A percentile compares a stretch with the other conserved stretches of the same genome.
These are phyloP conservation scores for Abelmoschus esculentus DNA, from an alignment of 345 rosid species.

Conservation along the genomic window DNA sequence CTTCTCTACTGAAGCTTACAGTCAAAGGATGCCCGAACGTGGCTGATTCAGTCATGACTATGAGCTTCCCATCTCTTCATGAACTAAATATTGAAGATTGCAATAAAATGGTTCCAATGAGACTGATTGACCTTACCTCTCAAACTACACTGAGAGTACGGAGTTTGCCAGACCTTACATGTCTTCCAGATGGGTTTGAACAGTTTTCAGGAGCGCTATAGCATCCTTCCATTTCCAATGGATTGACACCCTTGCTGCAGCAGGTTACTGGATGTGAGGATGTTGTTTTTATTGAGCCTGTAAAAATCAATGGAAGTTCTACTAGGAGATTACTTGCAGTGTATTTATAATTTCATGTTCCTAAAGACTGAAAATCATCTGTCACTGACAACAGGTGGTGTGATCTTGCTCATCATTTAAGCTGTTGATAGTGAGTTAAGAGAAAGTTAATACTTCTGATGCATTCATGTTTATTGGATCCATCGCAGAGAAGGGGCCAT, in stretches of 20 bases:
- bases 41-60: no score
- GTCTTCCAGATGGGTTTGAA: no score
- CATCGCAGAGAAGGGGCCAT: neutral
- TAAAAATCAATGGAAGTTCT: neutral
- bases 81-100: no score
- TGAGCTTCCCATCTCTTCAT: no score
- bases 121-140: no score
- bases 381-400: neutral
- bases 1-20: no score
- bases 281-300: neutral
- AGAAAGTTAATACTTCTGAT: neutral
- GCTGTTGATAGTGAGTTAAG: neutral
- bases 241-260: neutral
- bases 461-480: neutral
- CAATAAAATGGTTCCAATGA: no score
- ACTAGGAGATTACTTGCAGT: neutral
- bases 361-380: neutral
- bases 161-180: no score
- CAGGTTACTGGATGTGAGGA: conserved; percentile 1
- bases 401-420: neutral
- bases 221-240: neutral
- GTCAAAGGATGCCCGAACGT: no score
- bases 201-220: neutral
- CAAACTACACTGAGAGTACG: no score
- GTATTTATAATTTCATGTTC: neutral